Base-by-base conservation (phyloP, 2,329 filamentous ascomycete genomes). In the Cladosporium sp. region DNA sequence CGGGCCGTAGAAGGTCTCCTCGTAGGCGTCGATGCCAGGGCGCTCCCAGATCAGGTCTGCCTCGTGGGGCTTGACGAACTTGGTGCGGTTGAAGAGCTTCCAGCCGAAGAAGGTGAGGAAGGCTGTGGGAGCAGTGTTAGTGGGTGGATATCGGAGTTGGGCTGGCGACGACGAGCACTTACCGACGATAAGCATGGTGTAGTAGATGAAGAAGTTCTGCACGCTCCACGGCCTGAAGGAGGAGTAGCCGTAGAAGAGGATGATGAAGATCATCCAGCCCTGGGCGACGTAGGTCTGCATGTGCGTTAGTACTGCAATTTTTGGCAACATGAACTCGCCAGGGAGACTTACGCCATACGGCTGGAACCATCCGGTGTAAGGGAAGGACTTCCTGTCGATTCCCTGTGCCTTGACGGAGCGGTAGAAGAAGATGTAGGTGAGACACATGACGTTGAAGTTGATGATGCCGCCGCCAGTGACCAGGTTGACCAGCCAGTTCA, bases 11-110 rank as follows among this genome's bases (percentile, higher is more conserved):
- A 84, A 78, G 14, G 70, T 71, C 8, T 68, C 72, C 64, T 82
- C 80, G 58, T 84, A 84, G 0, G 74, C 75, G 54, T 85, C 82
- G 51, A 84, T 77, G 13, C 72, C 62, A 9, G 81, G 81, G n/a
- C 76, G 72, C 56, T 85, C 78, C 81, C 81, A 85, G 14, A 82
- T 69, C 2, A 85, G 70, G 60, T 85, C 82, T 3, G 75, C 74
- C 61, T 86, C 77, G 9, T 70, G 62, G 0, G 82, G 69, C 2
- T 68, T 68, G 13, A 83, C 70, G 50, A 80, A 71, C 55, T 73
- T 76, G 4, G 84, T 87, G 46, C 71, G 72, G 71, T 85, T 81
- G 66, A 83, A 18, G 0, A 87, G 3, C 70, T 88, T 88, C 83
- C 83, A 88, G 61, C 71, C 71, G 42, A 77, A 45, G 66, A 77